Evolutionary conservation across 768 basidiomycete genomes (phyloP).

Genomic region (Boletus tylopilopsis): DNA sequence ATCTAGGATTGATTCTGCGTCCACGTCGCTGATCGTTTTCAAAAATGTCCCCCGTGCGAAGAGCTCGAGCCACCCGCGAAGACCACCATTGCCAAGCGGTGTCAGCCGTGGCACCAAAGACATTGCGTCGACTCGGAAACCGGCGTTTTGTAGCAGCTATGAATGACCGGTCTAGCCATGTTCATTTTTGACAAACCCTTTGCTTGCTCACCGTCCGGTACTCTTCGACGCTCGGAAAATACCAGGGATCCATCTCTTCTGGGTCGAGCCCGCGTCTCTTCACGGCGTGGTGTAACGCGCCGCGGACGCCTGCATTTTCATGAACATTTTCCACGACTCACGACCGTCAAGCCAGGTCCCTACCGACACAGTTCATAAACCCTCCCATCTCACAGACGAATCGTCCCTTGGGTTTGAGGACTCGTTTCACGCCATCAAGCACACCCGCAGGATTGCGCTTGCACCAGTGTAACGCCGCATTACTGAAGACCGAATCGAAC

Average conservation of each 20-base stretch:
- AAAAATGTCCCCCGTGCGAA: conserved; percentile 66
- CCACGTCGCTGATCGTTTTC: conserved; percentile 44
- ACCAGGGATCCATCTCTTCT: conserved; percentile 70
- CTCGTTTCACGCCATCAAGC: conserved; percentile 50
- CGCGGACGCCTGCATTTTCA: conserved; percentile 51
- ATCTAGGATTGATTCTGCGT: conserved; percentile 56
- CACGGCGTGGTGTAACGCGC: conserved; percentile 52
- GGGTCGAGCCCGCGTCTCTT: conserved; percentile 55
- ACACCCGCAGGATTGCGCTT: conserved; percentile 68
- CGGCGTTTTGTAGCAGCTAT: conserved; percentile 52
- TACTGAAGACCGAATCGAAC: conserved; percentile 78
- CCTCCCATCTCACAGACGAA: conserved; percentile 79
- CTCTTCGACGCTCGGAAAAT: conserved; percentile 70
- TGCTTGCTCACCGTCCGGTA: conserved; percentile 49
- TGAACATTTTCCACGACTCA: conserved; percentile 2
- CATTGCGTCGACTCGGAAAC: conserved; percentile 55
- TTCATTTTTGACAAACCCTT: not conserved
- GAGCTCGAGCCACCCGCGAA: conserved; percentile 64
- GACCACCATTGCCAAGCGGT: conserved; percentile 43
- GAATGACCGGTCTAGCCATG: conserved; percentile 1
- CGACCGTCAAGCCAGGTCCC: not conserved
- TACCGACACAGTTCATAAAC: conserved; percentile 68
- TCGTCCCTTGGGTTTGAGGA: conserved; percentile 67
- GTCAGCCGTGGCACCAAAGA: conserved; percentile 55
- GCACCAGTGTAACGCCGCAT: conserved; percentile 84